Conservation (phyloP, 1,284 basidiomycete species). For the Trichosporon ovoides region DNA sequence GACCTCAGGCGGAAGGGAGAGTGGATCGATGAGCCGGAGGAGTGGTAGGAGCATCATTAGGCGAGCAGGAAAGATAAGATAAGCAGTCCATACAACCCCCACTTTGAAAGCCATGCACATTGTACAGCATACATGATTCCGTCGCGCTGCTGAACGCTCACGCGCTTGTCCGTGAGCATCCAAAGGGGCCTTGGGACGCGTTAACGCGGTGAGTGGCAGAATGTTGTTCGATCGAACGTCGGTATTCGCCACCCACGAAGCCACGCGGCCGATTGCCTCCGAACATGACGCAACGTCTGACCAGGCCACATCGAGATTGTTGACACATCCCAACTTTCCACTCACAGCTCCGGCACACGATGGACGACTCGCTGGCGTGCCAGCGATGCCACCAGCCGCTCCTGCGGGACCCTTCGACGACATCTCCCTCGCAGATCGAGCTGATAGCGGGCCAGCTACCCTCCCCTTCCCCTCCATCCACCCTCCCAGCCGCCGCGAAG, state of each 20-base stretch:
- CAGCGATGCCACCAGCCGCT: constrained; percentile 58
- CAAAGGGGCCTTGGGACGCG: no score
- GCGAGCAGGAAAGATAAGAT: no score
- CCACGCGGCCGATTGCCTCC: no score
- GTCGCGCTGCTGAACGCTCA: no score
- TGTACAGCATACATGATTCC: no score
- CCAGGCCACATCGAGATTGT: constrained; percentile 5
- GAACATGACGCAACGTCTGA: no score
- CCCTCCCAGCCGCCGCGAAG: constrained; percentile 55
- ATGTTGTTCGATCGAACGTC: no score
- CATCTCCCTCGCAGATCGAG: constrained; percentile 75
- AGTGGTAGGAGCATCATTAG: constrained; percentile 31
- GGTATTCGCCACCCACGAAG: no score
- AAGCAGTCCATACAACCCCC: no score
- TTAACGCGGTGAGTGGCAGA: no score
- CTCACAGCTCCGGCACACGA: neutral
- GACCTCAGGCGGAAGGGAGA: constrained; percentile 42
- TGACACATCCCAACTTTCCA: neutral
- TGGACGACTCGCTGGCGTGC: constrained; percentile 30
- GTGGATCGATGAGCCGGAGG: constrained; percentile 48
- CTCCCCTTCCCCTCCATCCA: constrained; percentile 20
- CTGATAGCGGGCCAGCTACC: constrained; percentile 72
- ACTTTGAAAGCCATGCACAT: no score
- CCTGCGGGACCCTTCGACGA: constrained; percentile 77
- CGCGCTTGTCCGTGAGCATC: no score